phyloP scores from a whole-genome alignment of 2,329 filamentous ascomycete species.

The Hypomyces perniciosus region DNA sequence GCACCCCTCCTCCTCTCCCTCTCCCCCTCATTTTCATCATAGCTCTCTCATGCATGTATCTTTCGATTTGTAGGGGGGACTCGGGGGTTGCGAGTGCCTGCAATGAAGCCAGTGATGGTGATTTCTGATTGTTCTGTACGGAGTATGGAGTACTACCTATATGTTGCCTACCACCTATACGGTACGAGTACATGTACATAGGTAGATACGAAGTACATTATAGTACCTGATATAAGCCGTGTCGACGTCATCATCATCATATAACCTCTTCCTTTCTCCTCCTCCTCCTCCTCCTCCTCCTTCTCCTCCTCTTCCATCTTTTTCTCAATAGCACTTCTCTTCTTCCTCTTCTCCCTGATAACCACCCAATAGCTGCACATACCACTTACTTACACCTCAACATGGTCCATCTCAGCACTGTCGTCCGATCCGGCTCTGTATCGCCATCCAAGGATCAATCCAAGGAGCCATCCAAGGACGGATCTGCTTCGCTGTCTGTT shows the following conservation, averaged over 20 bases:
- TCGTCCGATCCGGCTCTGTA: slow-evolving; percentile 29
- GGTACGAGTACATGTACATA: too few species aligned
- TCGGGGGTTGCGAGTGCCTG: too few species aligned
- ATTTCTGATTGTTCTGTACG: too few species aligned
- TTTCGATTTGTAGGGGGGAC: too few species aligned
- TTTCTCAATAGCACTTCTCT: background rate
- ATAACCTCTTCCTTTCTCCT: background rate
- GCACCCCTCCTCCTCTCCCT: too few species aligned
- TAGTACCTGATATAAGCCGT: too few species aligned
- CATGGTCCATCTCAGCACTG: slow-evolving; percentile 48
- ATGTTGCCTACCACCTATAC: too few species aligned
- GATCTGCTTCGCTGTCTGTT: slow-evolving; percentile 20
- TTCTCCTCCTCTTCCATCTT: background rate
- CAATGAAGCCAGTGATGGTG: too few species aligned
- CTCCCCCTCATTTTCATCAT: too few species aligned
- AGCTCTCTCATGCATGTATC: too few species aligned
- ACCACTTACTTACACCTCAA: slow-evolving; percentile 17
- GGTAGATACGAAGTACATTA: too few species aligned
- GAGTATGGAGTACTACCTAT: too few species aligned
- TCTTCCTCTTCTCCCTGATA: background rate
- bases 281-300: background rate
- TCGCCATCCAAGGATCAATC: background rate
- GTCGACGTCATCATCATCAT: background rate
- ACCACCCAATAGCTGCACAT: slow-evolving; percentile 1
- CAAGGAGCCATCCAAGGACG: background rate